phyloP scores from a whole-genome alignment of 768 basidiomycete species.

The Termitomyces sp. region DNA sequence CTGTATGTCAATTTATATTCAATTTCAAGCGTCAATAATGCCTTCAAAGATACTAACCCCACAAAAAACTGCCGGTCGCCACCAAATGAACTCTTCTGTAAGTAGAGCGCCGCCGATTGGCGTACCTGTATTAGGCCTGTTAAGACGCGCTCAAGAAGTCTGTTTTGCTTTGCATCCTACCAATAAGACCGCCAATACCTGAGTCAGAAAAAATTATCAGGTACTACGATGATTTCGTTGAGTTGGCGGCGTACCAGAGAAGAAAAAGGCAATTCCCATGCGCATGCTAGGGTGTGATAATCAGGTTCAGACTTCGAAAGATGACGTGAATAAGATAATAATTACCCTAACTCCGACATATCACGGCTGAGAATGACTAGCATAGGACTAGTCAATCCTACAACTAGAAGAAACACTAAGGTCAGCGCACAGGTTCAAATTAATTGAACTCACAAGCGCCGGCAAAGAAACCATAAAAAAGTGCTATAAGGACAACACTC shows the following conservation, averaged over 20 bases:
- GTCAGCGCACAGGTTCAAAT: background rate
- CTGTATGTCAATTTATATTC: background rate
- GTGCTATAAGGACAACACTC: slow-evolving; percentile 29
- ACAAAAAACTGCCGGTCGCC: slow-evolving; percentile 3
- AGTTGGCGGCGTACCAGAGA: background rate
- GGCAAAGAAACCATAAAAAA: slow-evolving; percentile 38
- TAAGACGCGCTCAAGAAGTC: too few species aligned
- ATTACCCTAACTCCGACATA: slow-evolving; percentile 1
- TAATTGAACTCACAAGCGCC: slow-evolving; percentile 20
- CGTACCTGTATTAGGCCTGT: background rate
- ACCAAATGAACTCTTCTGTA: background rate
- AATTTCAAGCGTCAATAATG: too few species aligned
- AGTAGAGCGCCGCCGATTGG: slow-evolving; percentile 3
- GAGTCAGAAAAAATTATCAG: background rate
- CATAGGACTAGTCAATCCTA: background rate
- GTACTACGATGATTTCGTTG: too few species aligned
- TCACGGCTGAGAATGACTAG: background rate
- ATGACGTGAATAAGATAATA: background rate
- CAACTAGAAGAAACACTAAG: background rate
- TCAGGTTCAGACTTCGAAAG: too few species aligned
- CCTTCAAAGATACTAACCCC: background rate
- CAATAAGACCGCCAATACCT: slow-evolving; percentile 5
- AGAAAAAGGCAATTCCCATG: background rate
- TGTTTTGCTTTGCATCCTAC: background rate
- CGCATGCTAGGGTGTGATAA: background rate